Evolutionary conservation across 1,139 yeast species (phyloP).

Genomic region (Diutina ranongensis): DNA sequence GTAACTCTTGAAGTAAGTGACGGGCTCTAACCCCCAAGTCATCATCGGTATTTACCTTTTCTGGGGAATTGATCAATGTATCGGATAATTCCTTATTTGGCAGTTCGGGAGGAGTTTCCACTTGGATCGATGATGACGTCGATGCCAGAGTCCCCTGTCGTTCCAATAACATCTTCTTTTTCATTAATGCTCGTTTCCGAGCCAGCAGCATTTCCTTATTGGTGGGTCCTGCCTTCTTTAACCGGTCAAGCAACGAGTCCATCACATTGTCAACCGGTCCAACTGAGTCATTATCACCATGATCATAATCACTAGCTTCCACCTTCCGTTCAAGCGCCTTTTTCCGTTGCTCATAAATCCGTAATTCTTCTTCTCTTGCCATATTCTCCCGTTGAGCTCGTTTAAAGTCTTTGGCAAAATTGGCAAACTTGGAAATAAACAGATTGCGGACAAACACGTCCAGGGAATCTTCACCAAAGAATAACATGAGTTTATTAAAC

Average conservation of each 20-base stretch:
- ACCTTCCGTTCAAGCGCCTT: conserved; percentile 12
- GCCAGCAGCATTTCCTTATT: conserved; percentile 73
- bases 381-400: conserved; percentile 69
- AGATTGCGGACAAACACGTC: conserved; percentile 56
- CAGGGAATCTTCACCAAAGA: conserved; percentile 66
- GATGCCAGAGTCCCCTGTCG: neutral
- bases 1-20: conserved; percentile 42
- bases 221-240: conserved; percentile 63
- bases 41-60: conserved; percentile 14
- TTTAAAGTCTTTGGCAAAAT: conserved; percentile 64
- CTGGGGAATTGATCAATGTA: conserved; percentile 6
- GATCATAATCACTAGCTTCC: neutral
- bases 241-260: conserved; percentile 62
- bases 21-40: conserved; percentile 53
- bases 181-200: conserved; percentile 68
- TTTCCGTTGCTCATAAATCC: conserved; percentile 67
- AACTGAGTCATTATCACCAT: conserved; percentile 11
- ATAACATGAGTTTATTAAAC: conserved; percentile 59
- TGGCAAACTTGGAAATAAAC: conserved; percentile 64
- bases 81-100: neutral
- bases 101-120: neutral
- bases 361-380: conserved; percentile 67
- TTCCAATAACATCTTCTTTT: conserved; percentile 28
- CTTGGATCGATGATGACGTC: neutral
- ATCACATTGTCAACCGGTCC: conserved; percentile 43